Base-by-base conservation (phyloP, 2,329 filamentous ascomycete species). In the Diaporthe eres region DNA sequence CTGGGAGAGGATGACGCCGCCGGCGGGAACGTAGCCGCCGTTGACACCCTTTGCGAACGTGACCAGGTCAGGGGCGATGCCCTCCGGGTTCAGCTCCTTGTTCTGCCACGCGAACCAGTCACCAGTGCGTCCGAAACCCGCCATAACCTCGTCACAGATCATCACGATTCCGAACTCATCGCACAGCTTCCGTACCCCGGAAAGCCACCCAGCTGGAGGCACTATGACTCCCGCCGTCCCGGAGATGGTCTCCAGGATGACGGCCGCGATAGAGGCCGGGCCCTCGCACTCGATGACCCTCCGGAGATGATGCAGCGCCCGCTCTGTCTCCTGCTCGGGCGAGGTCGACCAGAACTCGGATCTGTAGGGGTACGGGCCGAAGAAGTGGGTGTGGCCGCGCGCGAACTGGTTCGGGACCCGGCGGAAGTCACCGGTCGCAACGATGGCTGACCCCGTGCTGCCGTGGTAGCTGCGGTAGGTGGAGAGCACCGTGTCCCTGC, bases 381-480 rank as follows among this genome's bases (percentile, higher is more conserved):
- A 77, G 70, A 77, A 77, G 57, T 77, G 75, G 15, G 74, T 73
- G 31, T 77, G 75, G 12, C 75, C 75, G n/a, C 75, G 75, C 4
- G 75, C 75, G 34, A 63, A 77, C 57, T 77, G 75, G 28, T 77
- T 77, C 31, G 71, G 68, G 22, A 82, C 77, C 65, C 75, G 71
- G 63, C 74, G 75, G 76, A 81, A 79, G 76, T 78, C 78, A 57
- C 78, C 79, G 65, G 77, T 78, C 55, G 78, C 77, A 60, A 77
- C 77, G 77, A 78, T 77, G 13, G 72, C 75, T 12, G 68, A 67
- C 1, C 73, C 75, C 10, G 75, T 78, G 75, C 76, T 74, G 75
- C 80, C 80, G 78, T 80, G 80, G 78, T 80, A 79, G 55, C 75
- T 77, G 17, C 75, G 68, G 55, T 77, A 77, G 8, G 75, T 75